phyloP scores from a whole-genome alignment of 2,329 filamentous ascomycete genomes.

The Alternaria triticina region DNA sequence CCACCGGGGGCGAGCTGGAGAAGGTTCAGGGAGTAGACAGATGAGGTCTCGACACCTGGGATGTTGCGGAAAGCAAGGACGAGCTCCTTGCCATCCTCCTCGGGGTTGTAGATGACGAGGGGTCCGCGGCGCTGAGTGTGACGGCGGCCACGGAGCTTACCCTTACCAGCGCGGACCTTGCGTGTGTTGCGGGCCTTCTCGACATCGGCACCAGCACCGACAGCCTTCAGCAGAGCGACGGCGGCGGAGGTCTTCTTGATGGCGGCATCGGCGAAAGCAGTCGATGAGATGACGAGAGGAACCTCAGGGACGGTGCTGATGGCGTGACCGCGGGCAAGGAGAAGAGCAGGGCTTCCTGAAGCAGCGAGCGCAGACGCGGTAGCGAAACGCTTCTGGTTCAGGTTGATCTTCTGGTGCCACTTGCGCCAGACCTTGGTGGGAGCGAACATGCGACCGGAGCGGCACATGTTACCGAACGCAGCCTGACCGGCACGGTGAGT shows the following conservation, averaged over 20 bases:
- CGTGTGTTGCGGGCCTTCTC: constrained; percentile 95
- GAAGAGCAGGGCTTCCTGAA: constrained; percentile 91
- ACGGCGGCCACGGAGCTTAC: constrained; percentile 95
- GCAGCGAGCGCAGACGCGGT: constrained; percentile 96
- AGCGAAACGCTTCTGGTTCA: constrained; percentile 98
- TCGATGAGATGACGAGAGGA: constrained; percentile 92
- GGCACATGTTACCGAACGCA: constrained; percentile 99
- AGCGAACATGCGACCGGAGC: constrained; percentile 99
- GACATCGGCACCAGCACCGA: constrained; percentile 88
- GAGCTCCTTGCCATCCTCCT: constrained; percentile 93
- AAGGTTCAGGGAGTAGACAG: constrained; percentile 94
- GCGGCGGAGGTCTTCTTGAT: constrained; percentile 89
- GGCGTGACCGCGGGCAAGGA: constrained; percentile 96
- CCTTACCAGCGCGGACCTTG: constrained; percentile 98
- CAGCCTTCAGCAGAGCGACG: constrained; percentile 83
- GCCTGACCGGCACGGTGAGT: constrained; percentile 99
- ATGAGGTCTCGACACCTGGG: constrained; percentile 94
- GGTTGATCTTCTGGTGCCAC: constrained; percentile 99
- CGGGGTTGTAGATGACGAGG: constrained; percentile 96
- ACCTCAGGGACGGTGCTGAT: constrained; percentile 92
- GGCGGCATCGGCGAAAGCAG: constrained; percentile 79
- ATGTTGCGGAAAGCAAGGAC: constrained; percentile 98
- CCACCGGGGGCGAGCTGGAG: constrained; percentile 99
- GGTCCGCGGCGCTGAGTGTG: constrained; percentile 97
- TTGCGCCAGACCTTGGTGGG: constrained; percentile 99